Conservation (phyloP, 306 rosid species). For the Albizia julibrissin region DNA sequence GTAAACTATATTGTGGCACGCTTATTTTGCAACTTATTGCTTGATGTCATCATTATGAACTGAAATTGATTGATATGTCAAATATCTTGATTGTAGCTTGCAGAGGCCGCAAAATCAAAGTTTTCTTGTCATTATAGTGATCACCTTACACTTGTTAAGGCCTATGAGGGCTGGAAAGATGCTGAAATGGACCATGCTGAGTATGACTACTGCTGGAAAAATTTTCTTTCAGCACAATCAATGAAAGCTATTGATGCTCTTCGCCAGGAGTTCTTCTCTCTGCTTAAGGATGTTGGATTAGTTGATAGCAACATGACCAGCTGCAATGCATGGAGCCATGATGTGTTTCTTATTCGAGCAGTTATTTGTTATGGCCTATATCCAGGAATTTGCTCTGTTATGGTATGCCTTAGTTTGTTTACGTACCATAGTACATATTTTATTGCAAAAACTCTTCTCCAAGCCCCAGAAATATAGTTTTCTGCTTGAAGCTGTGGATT, state of each 20-base stretch:
- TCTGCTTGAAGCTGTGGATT: slow-evolving; percentile 25
- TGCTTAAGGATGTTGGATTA: slow-evolving; percentile 76
- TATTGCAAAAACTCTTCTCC: slow-evolving; percentile 7
- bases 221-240: slow-evolving; percentile 82
- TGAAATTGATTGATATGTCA: slow-evolving; percentile 33
- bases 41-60: slow-evolving; percentile 28
- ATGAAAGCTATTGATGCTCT: slow-evolving; percentile 97
- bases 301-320: slow-evolving; percentile 61
- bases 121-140: slow-evolving; percentile 81
- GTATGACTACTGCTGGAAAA: slow-evolving; percentile 93
- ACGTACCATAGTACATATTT: background rate
- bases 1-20: background rate
- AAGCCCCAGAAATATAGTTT: background rate
- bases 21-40: slow-evolving; percentile 14
- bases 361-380: slow-evolving; percentile 87
- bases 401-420: slow-evolving; percentile 51
- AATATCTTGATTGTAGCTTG: slow-evolving; percentile 65
- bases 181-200: slow-evolving; percentile 80
- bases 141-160: slow-evolving; percentile 88
- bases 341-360: slow-evolving; percentile 73
- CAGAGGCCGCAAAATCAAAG: slow-evolving; percentile 89
- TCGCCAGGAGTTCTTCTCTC: slow-evolving; percentile 70
- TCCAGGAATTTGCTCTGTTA: slow-evolving; percentile 93
- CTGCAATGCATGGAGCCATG: slow-evolving; percentile 68
- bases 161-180: slow-evolving; percentile 84